Percentiles rank a stretch among this genome's conserved stretches.
Evolutionary conservation across 441 rosid species (phyloP).

Genomic region (Sinapis alba): DNA sequence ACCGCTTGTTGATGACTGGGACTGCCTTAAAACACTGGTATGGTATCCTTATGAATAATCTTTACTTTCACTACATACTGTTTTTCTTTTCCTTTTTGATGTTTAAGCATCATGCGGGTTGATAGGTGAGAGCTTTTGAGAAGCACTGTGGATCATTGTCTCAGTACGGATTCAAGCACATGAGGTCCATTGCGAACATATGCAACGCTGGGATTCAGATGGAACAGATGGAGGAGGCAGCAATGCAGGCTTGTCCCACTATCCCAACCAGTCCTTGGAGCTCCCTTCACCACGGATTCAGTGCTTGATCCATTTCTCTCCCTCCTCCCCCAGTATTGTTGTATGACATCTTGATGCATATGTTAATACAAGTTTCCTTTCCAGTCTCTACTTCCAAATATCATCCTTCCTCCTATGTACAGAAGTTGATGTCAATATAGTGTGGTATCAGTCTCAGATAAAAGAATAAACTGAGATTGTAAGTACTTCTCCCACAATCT

Average conservation of each 20-base stretch:
- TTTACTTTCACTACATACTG: not conserved
- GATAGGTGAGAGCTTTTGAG: slow-evolving; percentile 82
- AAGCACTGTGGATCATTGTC: slow-evolving; percentile 75
- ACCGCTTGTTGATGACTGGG: slow-evolving; percentile 93
- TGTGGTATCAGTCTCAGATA: not conserved
- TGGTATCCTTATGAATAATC: slow-evolving; percentile 43
- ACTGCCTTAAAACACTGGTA: slow-evolving; percentile 83
- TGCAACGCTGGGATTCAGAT: slow-evolving; percentile 74
- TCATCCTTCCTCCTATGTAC: not conserved
- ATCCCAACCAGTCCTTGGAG: slow-evolving; percentile 67
- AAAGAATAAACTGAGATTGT: slow-evolving; percentile 47
- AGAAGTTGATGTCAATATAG: not conserved
- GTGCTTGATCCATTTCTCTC: slow-evolving; percentile 31
- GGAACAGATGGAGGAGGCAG: slow-evolving; percentile 72
- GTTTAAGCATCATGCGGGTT: not conserved
- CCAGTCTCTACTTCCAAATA: not conserved
- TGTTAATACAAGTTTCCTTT: not conserved
- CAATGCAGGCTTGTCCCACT: slow-evolving; percentile 70
- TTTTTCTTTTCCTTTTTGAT: not conserved
- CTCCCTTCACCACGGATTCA: slow-evolving; percentile 33
- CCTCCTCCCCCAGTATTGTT: not conserved
- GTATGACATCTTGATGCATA: not conserved
- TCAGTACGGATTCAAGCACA: slow-evolving; percentile 91
- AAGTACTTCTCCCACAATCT: not conserved
- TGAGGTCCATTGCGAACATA: slow-evolving; percentile 82